Evolutionary conservation across 345 rosid species (phyloP), one percentile per base, ranked within the genome.

Genomic region (Sapria himalayana): DNA sequence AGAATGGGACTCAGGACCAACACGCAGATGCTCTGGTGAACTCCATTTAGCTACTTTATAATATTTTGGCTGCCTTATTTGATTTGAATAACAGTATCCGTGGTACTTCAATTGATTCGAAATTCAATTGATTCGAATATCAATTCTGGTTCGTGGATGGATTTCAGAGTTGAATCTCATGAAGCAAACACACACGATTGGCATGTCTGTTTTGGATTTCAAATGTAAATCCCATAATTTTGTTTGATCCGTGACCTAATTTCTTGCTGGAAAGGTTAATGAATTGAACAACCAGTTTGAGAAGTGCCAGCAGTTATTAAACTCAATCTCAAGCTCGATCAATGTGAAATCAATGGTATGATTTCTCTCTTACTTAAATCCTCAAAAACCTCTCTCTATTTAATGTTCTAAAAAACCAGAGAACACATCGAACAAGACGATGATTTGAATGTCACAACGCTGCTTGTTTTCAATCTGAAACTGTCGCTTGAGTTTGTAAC

Each of bases 231-330:
- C n/a, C n/a, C n/a, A n/a, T n/a, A n/a, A n/a, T n/a, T n/a, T n/a
- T n/a, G n/a, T n/a, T n/a, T n/a, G n/a, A n/a, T n/a, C n/a, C n/a
- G n/a, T n/a, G 31, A 7, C 12, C 3, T 19, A 2, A 27, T 25
- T 45, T 32, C 4, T 19, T 25, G 45, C 25, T 25, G 38, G 32
- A 12, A 41, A 77, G 86, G 69, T 85, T 29, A 57, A 24, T 34
- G 96, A 85, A 50, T 57, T 85, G 66, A 78, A 55, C 58, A 66
- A 16, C 43, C 85, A 81, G 41, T 85, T 85, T 46, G 92, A 85
- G 44, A 81, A 81, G 65, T 78, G 96, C 52, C 96, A 81, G 59
- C 84, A 78, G 64, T 68, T 85, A 24, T 49, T 85, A 52, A 78
- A 75, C 49, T 81, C 92, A 3, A 81, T 85, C 39, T 65, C 81